Percentiles rank a stretch among this genome's conserved stretches.
phyloP scores from a whole-genome alignment of 1,139 yeast genomes.

The Saccharomycopsis phalli region DNA sequence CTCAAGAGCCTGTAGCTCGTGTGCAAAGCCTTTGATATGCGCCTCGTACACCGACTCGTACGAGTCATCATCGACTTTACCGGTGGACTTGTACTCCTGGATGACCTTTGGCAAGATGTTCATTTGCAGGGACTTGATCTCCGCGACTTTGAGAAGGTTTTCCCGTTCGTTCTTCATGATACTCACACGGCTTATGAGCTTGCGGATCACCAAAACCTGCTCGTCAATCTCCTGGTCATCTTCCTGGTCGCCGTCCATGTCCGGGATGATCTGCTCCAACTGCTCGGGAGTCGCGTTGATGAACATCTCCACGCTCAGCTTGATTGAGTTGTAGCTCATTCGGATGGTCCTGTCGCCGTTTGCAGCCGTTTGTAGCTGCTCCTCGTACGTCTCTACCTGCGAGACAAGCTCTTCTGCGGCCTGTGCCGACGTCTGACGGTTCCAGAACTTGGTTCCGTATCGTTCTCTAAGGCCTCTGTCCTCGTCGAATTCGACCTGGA shows the following conservation, averaged over 20 bases:
- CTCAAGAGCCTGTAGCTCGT: constrained; percentile 26
- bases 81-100: constrained; percentile 33
- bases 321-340: constrained; percentile 37
- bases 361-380: constrained; percentile 50
- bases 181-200: constrained; percentile 24
- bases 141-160: constrained; percentile 35
- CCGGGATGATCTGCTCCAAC: constrained; percentile 10
- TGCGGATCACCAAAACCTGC: constrained; percentile 23
- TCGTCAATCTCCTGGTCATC: constrained; percentile 23
- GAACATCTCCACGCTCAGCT: constrained; percentile 34
- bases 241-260: constrained; percentile 20
- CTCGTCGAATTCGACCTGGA: constrained; percentile 45
- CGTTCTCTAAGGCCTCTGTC: constrained; percentile 42
- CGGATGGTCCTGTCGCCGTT: constrained; percentile 50
- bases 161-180: constrained; percentile 31
- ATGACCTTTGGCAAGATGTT: constrained; percentile 46
- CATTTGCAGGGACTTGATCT: constrained; percentile 38
- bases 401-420: constrained; percentile 33
- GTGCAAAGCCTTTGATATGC: constrained; percentile 35
- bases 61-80: constrained; percentile 20
- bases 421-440: constrained; percentile 32
- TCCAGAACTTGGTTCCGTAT: constrained; percentile 46
- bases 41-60: constrained; percentile 32
- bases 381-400: constrained; percentile 36
- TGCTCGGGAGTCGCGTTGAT: constrained; percentile 25